phyloP scores from a whole-genome alignment of 2,329 filamentous ascomycete genomes.

The Penicillium paneum region DNA sequence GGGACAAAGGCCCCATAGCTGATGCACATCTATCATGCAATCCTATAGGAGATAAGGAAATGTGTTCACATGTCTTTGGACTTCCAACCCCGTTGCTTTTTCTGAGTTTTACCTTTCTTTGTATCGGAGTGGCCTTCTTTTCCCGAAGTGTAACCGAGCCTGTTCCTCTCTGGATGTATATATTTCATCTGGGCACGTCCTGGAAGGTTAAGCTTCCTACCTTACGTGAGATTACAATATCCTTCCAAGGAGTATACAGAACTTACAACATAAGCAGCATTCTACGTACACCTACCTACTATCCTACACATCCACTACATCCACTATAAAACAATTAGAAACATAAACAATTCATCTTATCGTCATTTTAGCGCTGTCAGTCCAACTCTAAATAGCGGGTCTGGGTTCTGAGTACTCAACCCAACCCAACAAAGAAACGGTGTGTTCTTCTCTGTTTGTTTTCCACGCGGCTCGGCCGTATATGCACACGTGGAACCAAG shows the following conservation, averaged over 20 bases:
- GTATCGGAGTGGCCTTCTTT: not conserved
- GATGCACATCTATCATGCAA: not conserved
- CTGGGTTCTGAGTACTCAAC: not conserved
- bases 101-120: not conserved
- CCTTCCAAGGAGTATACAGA: not conserved
- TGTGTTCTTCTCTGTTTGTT: conserved; percentile 6
- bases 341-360: conserved; percentile 17
- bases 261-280: not conserved
- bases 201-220: not conserved
- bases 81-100: not conserved
- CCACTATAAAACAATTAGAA: not conserved
- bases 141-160: not conserved
- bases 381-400: conserved; percentile 25
- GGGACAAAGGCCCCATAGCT: not conserved
- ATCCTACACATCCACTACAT: not conserved
- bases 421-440: conserved; percentile 17
- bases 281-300: not conserved
- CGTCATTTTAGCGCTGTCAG: conserved; percentile 24
- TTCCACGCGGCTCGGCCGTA: conserved; percentile 10
- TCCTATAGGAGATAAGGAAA: not conserved
- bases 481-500: conserved; percentile 9
- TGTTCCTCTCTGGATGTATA: not conserved
- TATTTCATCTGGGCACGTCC: not conserved
- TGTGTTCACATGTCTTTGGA: not conserved
- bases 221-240: not conserved